Evolutionary conservation across 2,329 filamentous ascomycete genomes (phyloP).

Genomic region (Phaeophleospora eucalypticola): DNA sequence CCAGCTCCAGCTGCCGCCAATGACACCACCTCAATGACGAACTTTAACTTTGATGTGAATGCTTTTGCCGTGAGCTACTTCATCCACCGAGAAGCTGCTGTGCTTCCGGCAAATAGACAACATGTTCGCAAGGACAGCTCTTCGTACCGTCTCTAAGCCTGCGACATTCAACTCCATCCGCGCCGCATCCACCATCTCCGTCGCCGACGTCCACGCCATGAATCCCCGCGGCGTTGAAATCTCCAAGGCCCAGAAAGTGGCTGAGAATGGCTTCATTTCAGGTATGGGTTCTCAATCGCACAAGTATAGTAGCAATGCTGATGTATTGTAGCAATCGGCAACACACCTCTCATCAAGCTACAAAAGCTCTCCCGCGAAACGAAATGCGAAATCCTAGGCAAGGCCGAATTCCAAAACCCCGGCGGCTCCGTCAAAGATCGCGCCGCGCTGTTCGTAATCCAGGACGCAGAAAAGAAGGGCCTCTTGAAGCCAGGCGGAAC

Average conservation of each 20-base stretch:
- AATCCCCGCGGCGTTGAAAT: slow-evolving; percentile 57
- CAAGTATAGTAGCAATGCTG: background rate
- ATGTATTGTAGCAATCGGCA: slow-evolving; percentile 72
- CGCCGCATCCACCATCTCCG: slow-evolving; percentile 25
- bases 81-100: slow-evolving; percentile 3
- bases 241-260: slow-evolving; percentile 73
- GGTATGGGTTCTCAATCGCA: slow-evolving; percentile 51
- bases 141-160: slow-evolving; percentile 24
- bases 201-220: slow-evolving; percentile 23
- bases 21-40: slow-evolving; percentile 10
- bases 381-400: slow-evolving; percentile 89
- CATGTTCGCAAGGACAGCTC: slow-evolving; percentile 20
- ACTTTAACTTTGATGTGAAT: background rate
- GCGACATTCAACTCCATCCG: slow-evolving; percentile 19
- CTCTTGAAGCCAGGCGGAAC: slow-evolving; percentile 81
- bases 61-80: background rate
- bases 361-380: slow-evolving; percentile 85
- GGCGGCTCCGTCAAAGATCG: slow-evolving; percentile 95
- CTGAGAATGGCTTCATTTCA: slow-evolving; percentile 70
- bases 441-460: slow-evolving; percentile 88
- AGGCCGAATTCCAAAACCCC: slow-evolving; percentile 98
- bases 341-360: slow-evolving; percentile 88
- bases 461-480: slow-evolving; percentile 85
- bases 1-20: slow-evolving; percentile 7
- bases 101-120: slow-evolving; percentile 3